Base-by-base conservation (phyloP, 768 basidiomycete species). In the Podaxis sp. region DNA sequence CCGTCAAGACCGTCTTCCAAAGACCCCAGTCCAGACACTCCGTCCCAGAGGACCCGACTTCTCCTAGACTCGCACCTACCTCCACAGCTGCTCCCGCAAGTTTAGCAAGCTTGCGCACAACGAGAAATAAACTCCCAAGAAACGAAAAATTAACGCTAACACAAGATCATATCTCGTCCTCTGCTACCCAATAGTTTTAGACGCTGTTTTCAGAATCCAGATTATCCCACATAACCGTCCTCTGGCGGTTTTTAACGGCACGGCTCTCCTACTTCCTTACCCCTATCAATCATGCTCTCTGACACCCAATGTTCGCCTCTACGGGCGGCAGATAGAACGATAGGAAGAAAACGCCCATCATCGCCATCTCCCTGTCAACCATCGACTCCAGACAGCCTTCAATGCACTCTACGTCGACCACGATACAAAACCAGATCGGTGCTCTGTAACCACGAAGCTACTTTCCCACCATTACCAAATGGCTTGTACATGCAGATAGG, bases 71-170 rank as follows among this genome's bases (percentile, higher is more conserved):
- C 21, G 21, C 23, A 21, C n/a, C 27, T 36, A 18, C 27, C 42
- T 14, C 46, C 27, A 46, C 13, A 23, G 5, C 25, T 54, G 18
- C 32, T 37, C 36, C 21, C 52, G 36, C 11, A 54, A 13, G 5
- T 11, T 23, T 54, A 9, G 36, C 11, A 54, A 13, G 5, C 21
- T 23, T 54, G n/a, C 21, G 48, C 32, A 5, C 25, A 47, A 57
- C 46, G 11, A 57, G 55, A 21, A 57, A 47, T 6, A 47, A 57
- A 57, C 55, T 57, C 42, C 46, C 55, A 57, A 38, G 40, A 46
- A 46, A 32, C n/a, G 5, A 7, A 13, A 1, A 46, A 48, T 36
- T 35, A 10, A 21, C 42, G 32, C 27, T 48, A 37, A 27, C 55
- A 44, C 44, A 46, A 57, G 55, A 48, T 36, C 32, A 36, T 57